Evolutionary conservation across 306 rosid species (phyloP).

Genomic region (Acacia confusa): DNA sequence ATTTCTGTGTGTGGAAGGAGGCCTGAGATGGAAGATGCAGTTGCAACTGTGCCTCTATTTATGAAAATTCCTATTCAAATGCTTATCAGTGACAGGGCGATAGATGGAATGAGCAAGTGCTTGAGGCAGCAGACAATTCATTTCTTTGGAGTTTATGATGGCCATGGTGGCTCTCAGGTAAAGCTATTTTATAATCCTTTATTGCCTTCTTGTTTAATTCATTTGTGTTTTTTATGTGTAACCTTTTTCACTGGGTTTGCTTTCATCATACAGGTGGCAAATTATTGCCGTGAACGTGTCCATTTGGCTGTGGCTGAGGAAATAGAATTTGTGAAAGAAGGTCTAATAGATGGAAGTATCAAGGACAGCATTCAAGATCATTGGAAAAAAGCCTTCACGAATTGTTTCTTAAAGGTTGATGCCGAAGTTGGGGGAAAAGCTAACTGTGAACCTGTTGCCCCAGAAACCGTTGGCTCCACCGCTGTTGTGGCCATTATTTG

Average conservation of each 20-base stretch:
- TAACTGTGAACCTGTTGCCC: slow-evolving; percentile 59
- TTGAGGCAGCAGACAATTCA: slow-evolving; percentile 51
- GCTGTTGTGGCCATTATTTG: slow-evolving; percentile 67
- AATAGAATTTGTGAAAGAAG: slow-evolving; percentile 48
- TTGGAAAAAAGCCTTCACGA: slow-evolving; percentile 60
- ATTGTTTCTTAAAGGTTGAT: slow-evolving; percentile 65
- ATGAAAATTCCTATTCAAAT: slow-evolving; percentile 61
- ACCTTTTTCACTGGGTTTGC: slow-evolving; percentile 5
- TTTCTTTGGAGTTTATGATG: slow-evolving; percentile 78
- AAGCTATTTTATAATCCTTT: neutral
- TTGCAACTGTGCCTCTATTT: slow-evolving; percentile 49
- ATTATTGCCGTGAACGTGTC: slow-evolving; percentile 62
- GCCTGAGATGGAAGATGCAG: slow-evolving; percentile 82
- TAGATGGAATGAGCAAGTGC: slow-evolving; percentile 53
- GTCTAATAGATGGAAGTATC: slow-evolving; percentile 39
- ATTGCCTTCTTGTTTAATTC: neutral
- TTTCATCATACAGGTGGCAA: slow-evolving; percentile 54
- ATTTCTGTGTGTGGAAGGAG: slow-evolving; percentile 64
- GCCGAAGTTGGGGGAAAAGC: slow-evolving; percentile 66
- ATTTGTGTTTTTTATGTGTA: neutral
- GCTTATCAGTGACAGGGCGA: slow-evolving; percentile 52
- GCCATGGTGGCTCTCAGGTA: slow-evolving; percentile 82
- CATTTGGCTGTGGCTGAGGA: slow-evolving; percentile 75
- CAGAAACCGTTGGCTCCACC: slow-evolving; percentile 79
- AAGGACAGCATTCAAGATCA: slow-evolving; percentile 54